These are phyloP conservation scores for Penicillium hordei DNA, from an alignment of 2,329 filamentous ascomycete genomes.

Conservation along the genomic window DNA sequence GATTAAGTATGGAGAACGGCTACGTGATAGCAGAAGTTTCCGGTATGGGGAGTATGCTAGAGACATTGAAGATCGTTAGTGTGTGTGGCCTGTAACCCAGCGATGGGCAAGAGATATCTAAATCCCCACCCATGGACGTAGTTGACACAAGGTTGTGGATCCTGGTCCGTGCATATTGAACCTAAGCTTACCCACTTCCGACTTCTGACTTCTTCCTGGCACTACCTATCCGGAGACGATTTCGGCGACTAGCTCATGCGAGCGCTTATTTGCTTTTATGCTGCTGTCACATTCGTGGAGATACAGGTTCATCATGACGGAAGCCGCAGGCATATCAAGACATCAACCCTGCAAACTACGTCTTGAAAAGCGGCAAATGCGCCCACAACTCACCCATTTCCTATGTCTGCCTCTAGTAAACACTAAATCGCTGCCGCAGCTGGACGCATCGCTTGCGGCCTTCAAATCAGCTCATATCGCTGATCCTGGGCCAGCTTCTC, in stretches of 20 bases:
- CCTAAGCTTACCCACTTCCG: background rate
- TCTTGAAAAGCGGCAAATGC: constrained; percentile 30
- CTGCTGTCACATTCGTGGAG: background rate
- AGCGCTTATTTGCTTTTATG: background rate
- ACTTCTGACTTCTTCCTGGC: background rate
- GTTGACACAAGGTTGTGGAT: constrained; percentile 6
- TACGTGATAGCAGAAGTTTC: background rate
- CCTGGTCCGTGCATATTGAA: background rate
- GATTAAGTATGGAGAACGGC: background rate
- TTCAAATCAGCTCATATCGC: constrained; percentile 52
- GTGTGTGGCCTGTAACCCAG: background rate
- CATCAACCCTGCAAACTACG: constrained; percentile 13
- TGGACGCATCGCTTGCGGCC: constrained; percentile 60
- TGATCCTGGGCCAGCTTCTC: background rate
- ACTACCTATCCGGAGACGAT: background rate
- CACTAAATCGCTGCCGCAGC: constrained; percentile 59
- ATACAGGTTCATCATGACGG: constrained; percentile 13
- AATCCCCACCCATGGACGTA: background rate
- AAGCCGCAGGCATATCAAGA: constrained; percentile 2
- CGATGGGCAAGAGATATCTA: background rate
- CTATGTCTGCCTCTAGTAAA: constrained; percentile 62
- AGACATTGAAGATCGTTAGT: background rate
- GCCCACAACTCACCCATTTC: constrained; percentile 47
- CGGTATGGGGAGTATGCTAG: background rate
- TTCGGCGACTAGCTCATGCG: background rate